Conservation (phyloP, 106 monocot genomes). For the Agapanthus africanus region DNA sequence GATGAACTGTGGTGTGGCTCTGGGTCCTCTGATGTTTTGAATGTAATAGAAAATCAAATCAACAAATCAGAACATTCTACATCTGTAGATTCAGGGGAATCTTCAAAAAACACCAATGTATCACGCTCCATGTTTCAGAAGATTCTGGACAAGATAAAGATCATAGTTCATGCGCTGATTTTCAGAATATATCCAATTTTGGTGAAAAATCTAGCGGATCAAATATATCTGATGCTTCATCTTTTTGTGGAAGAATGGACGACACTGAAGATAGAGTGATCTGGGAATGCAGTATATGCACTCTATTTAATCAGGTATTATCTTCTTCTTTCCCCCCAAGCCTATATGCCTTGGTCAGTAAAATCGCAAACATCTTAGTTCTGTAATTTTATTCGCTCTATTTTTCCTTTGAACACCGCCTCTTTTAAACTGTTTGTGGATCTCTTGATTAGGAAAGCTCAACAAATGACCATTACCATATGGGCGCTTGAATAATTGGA, state of each 20-base stretch:
- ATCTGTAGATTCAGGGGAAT: constrained; percentile 10
- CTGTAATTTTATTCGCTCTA: too few relatives aligned
- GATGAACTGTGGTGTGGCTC: constrained; percentile 98
- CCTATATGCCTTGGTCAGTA: neutral
- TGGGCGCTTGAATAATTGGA: neutral
- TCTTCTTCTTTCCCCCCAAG: neutral
- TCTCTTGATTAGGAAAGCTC: neutral
- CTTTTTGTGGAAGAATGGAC: constrained; percentile 10
- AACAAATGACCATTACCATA: neutral
- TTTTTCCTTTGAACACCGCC: neutral
- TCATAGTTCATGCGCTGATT: neutral
- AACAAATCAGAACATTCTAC: constrained; percentile 6
- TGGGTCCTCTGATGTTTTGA: constrained; percentile 2
- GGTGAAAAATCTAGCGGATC: neutral
- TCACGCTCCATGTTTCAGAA: neutral
- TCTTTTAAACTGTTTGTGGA: neutral
- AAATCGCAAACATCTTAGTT: neutral
- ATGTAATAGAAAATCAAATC: constrained; percentile 13
- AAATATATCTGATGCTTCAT: constrained; percentile 8
- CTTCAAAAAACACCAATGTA: constrained; percentile 9
- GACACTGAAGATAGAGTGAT: constrained; percentile 17
- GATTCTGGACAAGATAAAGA: constrained; percentile 2
- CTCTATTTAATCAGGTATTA: constrained; percentile 68
- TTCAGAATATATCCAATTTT: constrained; percentile 1
- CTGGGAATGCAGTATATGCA: too few relatives aligned